phyloP scores from a whole-genome alignment of 306 rosid species.

The Malus sieversii region DNA sequence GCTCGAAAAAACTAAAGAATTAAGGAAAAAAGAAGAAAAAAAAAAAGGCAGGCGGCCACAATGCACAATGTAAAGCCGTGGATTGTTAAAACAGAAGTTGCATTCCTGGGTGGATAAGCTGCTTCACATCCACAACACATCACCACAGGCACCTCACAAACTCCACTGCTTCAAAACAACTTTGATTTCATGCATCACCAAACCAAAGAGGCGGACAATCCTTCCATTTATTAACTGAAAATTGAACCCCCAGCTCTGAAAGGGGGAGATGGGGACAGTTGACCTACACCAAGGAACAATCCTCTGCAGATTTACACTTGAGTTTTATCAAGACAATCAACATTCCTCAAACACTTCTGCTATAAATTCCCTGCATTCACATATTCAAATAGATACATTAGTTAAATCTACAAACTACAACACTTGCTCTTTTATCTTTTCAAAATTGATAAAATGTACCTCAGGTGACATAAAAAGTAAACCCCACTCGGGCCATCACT shows the following conservation, averaged over 20 bases:
- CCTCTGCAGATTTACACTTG: conserved; percentile 51
- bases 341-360: conserved; percentile 19
- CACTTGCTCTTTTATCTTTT: not conserved
- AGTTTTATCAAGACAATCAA: conserved; percentile 27
- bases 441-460: not conserved
- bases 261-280: not conserved
- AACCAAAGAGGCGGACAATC: not conserved
- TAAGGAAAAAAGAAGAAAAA: too few relatives aligned
- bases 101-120: too few relatives aligned
- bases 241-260: not conserved
- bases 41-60: too few relatives aligned
- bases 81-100: too few relatives aligned
- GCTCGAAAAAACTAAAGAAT: too few relatives aligned
- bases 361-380: conserved; percentile 43
- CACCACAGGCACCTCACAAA: too few relatives aligned
- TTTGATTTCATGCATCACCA: not conserved
- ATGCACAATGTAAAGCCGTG: too few relatives aligned
- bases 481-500: not conserved
- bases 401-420: conserved; percentile 1
- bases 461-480: not conserved
- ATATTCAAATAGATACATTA: conserved; percentile 18
- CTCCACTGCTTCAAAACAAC: not conserved
- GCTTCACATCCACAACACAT: too few relatives aligned
- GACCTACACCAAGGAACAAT: conserved; percentile 29
- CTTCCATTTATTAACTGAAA: conserved; percentile 18